Evolutionary conservation across 2,329 filamentous ascomycete genomes (phyloP).

Genomic region (Talaromyces sp.): DNA sequence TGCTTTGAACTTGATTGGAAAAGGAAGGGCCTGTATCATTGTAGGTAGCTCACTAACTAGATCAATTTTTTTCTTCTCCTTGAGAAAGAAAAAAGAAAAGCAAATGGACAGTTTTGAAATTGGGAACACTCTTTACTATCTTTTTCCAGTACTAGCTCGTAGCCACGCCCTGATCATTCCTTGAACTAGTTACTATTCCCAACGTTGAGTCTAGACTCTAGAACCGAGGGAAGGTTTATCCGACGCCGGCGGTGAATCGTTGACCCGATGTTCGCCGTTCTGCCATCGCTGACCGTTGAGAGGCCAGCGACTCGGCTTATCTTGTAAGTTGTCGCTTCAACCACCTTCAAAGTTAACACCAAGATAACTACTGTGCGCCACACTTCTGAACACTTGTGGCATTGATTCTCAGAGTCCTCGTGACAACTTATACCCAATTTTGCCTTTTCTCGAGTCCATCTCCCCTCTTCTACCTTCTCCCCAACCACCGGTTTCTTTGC

Average conservation of each 20-base stretch:
- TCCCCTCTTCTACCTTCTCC: background rate
- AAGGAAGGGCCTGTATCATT: constrained; percentile 22
- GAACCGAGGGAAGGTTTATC: background rate
- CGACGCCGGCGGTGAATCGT: background rate
- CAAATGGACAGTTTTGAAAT: constrained; percentile 15
- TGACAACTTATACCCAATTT: background rate
- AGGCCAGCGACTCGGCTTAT: constrained; percentile 1
- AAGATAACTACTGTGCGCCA: background rate
- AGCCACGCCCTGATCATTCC: background rate
- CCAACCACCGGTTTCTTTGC: constrained; percentile 3
- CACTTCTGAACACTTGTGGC: background rate
- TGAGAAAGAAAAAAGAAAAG: constrained; percentile 2
- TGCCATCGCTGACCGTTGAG: background rate
- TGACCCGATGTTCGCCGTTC: background rate
- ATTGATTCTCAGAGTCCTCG: background rate
- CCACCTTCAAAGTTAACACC: background rate
- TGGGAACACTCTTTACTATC: no score
- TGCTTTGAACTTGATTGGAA: background rate
- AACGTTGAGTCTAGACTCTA: background rate
- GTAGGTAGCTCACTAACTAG: constrained; percentile 22
- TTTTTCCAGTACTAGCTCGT: no score
- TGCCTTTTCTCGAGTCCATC: background rate
- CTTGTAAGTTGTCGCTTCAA: background rate
- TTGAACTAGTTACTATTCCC: background rate
- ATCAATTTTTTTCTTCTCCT: constrained; percentile 17